These are phyloP conservation scores for Boletus sp. DNA, from an alignment of 768 basidiomycete genomes.

Conservation along the genomic window DNA sequence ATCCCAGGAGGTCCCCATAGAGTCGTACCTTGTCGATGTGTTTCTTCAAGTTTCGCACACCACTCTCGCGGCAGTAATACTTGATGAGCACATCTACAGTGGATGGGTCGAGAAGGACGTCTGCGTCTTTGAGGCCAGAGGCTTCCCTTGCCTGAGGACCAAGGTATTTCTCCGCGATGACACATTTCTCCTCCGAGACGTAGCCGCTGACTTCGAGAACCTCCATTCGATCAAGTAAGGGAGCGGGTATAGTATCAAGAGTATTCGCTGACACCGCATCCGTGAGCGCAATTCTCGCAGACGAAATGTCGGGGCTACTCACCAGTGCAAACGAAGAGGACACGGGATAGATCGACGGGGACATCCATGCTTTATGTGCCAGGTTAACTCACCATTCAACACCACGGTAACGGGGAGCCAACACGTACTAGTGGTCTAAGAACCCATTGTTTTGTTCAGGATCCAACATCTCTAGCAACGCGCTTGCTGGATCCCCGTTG, in stretches of 20 bases:
- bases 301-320: conserved; percentile 11
- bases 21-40: conserved; percentile 90
- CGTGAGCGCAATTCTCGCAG: conserved; percentile 5
- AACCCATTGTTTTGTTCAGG: conserved; percentile 95
- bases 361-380: conserved; percentile 80
- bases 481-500: conserved; percentile 91
- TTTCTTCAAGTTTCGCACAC: conserved; percentile 96
- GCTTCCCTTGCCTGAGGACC: conserved; percentile 92
- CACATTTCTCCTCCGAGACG: conserved; percentile 88
- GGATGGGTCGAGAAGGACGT: conserved; percentile 71
- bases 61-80: conserved; percentile 96
- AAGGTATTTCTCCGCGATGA: conserved; percentile 84
- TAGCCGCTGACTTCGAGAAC: conserved; percentile 85
- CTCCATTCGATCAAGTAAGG: conserved; percentile 93
- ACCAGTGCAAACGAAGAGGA: conserved; percentile 95
- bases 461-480: conserved; percentile 88
- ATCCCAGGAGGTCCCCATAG: background rate
- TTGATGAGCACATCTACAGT: conserved; percentile 89
- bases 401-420: background rate
- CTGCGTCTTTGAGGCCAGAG: conserved; percentile 79
- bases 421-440: conserved; percentile 87
- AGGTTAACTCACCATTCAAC: conserved; percentile 1
- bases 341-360: conserved; percentile 91
- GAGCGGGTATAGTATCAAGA: conserved; percentile 90
- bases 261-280: conserved; percentile 60